These are phyloP conservation scores for Penicillium aurantiogriseum DNA, from an alignment of 2,329 filamentous ascomycete genomes.

Conservation along the genomic window DNA sequence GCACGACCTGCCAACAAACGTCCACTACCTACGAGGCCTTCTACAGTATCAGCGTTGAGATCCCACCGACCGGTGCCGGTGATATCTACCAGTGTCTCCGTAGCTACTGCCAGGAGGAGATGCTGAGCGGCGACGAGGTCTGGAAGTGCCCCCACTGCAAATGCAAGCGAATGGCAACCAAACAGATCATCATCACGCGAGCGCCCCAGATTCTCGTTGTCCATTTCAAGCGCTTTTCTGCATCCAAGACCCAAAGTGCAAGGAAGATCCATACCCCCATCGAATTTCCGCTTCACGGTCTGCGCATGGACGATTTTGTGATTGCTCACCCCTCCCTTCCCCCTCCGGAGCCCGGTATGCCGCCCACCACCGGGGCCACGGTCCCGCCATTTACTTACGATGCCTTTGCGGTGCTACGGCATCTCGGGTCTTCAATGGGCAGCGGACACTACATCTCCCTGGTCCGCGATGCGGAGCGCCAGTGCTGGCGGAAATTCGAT, in stretches of 20 bases:
- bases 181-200: slow-evolving; percentile 71
- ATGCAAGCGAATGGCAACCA: slow-evolving; percentile 63
- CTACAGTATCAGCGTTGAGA: slow-evolving; percentile 69
- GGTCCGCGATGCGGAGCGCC: slow-evolving; percentile 59
- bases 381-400: slow-evolving; percentile 70
- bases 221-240: slow-evolving; percentile 69
- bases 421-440: slow-evolving; percentile 65
- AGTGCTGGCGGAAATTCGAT: slow-evolving; percentile 62
- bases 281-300: slow-evolving; percentile 71
- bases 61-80: slow-evolving; percentile 58
- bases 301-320: slow-evolving; percentile 63
- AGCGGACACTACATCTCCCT: slow-evolving; percentile 79
- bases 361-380: slow-evolving; percentile 48
- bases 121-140: slow-evolving; percentile 64
- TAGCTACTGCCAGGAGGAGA: slow-evolving; percentile 68
- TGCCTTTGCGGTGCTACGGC: slow-evolving; percentile 79
- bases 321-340: slow-evolving; percentile 47
- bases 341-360: slow-evolving; percentile 44
- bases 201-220: slow-evolving; percentile 77
- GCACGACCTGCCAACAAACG: slow-evolving; percentile 60
- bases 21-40: slow-evolving; percentile 69
- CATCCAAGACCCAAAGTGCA: slow-evolving; percentile 55
- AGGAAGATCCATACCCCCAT: slow-evolving; percentile 71
- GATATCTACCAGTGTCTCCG: slow-evolving; percentile 68
- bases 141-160: slow-evolving; percentile 76